Conservation (phyloP, 2,329 filamentous ascomycete species). For the Akanthomyces muscarius region DNA sequence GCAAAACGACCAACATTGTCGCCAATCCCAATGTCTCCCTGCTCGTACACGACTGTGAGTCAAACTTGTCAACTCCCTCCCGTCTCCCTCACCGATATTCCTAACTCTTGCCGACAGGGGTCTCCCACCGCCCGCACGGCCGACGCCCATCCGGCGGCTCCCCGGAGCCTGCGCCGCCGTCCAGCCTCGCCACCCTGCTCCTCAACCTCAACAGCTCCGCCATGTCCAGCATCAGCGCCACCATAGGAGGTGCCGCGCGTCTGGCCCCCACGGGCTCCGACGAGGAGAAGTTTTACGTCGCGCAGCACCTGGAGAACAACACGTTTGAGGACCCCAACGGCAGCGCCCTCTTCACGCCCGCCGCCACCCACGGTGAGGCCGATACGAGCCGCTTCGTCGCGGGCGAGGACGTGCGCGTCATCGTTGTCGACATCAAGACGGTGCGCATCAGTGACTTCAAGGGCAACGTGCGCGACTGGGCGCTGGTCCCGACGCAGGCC, state of each 20-base stretch:
- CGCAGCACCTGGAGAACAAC: constrained; percentile 85
- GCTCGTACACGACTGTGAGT: constrained; percentile 84
- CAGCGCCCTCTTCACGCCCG: constrained; percentile 30
- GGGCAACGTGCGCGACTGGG: constrained; percentile 82
- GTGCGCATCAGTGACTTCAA: constrained; percentile 94
- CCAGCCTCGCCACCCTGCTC: constrained; percentile 75
- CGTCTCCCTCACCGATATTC: constrained; percentile 1
- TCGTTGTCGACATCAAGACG: constrained; percentile 78
- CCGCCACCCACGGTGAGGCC: constrained; percentile 41
- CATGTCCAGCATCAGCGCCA: constrained; percentile 83
- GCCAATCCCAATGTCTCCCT: constrained; percentile 84
- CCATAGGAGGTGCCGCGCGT: constrained; percentile 82
- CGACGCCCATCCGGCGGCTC: constrained; percentile 58
- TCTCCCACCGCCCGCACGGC: constrained; percentile 77
- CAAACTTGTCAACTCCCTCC: neutral
- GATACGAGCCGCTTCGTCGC: constrained; percentile 67
- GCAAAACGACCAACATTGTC: constrained; percentile 77
- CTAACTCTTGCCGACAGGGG: constrained; percentile 48
- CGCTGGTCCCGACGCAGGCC: constrained; percentile 35
- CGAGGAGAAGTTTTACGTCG: constrained; percentile 80
- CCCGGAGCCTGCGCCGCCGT: constrained; percentile 60
- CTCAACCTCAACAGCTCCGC: constrained; percentile 88
- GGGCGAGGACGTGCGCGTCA: constrained; percentile 79
- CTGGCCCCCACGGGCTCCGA: constrained; percentile 70
- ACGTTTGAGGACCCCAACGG: constrained; percentile 57